Percentiles rank a stretch among this genome's conserved stretches.
These are phyloP conservation scores for Xylaria venustula DNA, from an alignment of 495 filamentous ascomycete genomes.

Conservation along the genomic window DNA sequence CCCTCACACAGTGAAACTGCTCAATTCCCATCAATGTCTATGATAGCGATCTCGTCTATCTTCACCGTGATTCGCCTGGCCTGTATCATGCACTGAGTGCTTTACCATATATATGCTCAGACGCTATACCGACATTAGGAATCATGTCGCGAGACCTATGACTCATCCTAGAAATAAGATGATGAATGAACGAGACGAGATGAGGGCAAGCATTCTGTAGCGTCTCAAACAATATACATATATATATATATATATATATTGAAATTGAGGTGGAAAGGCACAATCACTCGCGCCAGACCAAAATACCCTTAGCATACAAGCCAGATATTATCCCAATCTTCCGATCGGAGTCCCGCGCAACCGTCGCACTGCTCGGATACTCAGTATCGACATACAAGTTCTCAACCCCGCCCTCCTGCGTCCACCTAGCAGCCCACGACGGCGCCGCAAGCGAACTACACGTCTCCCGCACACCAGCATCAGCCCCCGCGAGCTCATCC, in stretches of 20 bases:
- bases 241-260: not conserved
- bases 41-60: too few species aligned
- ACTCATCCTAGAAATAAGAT: too few species aligned
- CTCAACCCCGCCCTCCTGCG: slow-evolving; percentile 28
- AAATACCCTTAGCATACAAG: slow-evolving; percentile 44
- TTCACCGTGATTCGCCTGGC: too few species aligned
- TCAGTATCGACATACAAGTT: slow-evolving; percentile 35
- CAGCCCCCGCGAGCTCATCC: slow-evolving; percentile 12
- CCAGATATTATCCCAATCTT: slow-evolving; percentile 41
- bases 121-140: too few species aligned
- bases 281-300: slow-evolving; percentile 39
- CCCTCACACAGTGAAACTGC: too few species aligned
- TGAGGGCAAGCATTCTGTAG: too few species aligned
- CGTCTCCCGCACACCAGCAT: slow-evolving; percentile 21
- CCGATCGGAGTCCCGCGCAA: slow-evolving; percentile 36
- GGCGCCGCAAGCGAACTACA: slow-evolving; percentile 27
- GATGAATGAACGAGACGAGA: too few species aligned
- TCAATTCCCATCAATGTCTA: too few species aligned
- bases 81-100: too few species aligned
- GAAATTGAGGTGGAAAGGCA: not conserved
- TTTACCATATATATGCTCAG: too few species aligned
- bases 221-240: too few species aligned
- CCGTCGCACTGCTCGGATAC: slow-evolving; percentile 35
- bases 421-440: slow-evolving; percentile 45
- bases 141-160: too few species aligned